Evolutionary conservation across 768 basidiomycete genomes (phyloP).

Genomic region (Tricholoma bakamatsutake): DNA sequence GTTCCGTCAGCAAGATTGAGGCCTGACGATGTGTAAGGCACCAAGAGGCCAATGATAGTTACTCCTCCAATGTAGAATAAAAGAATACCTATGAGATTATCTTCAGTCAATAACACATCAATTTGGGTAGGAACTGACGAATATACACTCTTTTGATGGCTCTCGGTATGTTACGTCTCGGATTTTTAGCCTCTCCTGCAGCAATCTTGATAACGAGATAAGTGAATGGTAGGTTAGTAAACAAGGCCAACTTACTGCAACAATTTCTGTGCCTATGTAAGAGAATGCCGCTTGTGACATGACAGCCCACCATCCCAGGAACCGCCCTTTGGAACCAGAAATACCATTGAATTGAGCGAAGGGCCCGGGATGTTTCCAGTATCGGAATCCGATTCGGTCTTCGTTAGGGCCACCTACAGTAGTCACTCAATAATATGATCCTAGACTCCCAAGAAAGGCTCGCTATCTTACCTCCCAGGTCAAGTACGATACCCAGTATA

Average conservation of each 20-base stretch:
- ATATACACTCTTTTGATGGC: conserved; percentile 72
- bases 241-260: conserved; percentile 54
- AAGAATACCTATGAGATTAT: conserved; percentile 58
- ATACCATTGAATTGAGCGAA: conserved; percentile 71
- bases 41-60: conserved; percentile 75
- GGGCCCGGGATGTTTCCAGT: conserved; percentile 88
- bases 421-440: background rate
- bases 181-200: conserved; percentile 89
- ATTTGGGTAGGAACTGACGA: conserved; percentile 29
- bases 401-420: conserved; percentile 68
- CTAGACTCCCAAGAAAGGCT: background rate
- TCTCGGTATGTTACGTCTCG: conserved; percentile 54
- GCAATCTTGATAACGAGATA: conserved; percentile 50
- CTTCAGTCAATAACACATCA: background rate
- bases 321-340: conserved; percentile 63
- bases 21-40: conserved; percentile 58
- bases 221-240: background rate
- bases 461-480: conserved; percentile 56
- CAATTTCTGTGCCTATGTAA: conserved; percentile 90
- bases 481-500: conserved; percentile 68
- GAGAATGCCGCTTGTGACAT: conserved; percentile 90
- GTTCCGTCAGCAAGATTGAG: conserved; percentile 51
- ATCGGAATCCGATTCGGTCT: conserved; percentile 67
- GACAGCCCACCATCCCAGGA: conserved; percentile 53
- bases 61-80: conserved; percentile 73